These are phyloP conservation scores for Saussurea involucrata DNA, from an alignment of 129 eudicot genomes.

Conservation along the genomic window DNA sequence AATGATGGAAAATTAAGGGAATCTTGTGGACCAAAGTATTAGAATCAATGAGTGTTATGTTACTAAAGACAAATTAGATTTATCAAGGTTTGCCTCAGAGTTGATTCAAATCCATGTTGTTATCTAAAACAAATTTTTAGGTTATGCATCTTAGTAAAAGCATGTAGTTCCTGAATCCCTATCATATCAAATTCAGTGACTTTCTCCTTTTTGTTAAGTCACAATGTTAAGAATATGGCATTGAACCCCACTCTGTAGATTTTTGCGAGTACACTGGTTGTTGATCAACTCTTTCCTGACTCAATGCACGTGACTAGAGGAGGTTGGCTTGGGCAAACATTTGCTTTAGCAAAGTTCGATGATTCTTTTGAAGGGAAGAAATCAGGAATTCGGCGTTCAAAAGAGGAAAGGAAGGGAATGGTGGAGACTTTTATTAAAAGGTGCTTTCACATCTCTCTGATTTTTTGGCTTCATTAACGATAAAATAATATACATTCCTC, in stretches of 20 bases:
- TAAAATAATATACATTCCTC: not conserved
- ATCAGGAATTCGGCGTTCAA: slow-evolving; percentile 71
- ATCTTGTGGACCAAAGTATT: not conserved
- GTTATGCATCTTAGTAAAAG: not conserved
- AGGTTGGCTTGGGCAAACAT: slow-evolving; percentile 82
- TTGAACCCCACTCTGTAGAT: not conserved
- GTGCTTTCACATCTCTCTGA: slow-evolving; percentile 28
- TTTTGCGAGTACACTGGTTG: slow-evolving; percentile 8
- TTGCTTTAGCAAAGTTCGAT: slow-evolving; percentile 61
- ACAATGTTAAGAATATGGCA: slow-evolving; percentile 3
- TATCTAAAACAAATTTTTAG: not conserved
- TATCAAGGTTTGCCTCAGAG: not conserved
- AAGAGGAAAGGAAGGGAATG: slow-evolving; percentile 87
- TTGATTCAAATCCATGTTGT: not conserved
- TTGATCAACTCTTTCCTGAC: not conserved
- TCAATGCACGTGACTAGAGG: slow-evolving; percentile 65
- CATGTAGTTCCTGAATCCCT: not conserved
- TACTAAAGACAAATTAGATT: not conserved
- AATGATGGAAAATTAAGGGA: not conserved
- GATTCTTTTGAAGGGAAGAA: slow-evolving; percentile 70
- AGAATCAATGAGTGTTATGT: not conserved
- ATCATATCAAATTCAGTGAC: not conserved
- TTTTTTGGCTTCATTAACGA: not conserved
- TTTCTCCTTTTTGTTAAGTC: not conserved
- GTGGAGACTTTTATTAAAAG: slow-evolving; percentile 77